Evolutionary conservation across 257 asterid genomes (phyloP).

Genomic region (Scutellaria minor): DNA sequence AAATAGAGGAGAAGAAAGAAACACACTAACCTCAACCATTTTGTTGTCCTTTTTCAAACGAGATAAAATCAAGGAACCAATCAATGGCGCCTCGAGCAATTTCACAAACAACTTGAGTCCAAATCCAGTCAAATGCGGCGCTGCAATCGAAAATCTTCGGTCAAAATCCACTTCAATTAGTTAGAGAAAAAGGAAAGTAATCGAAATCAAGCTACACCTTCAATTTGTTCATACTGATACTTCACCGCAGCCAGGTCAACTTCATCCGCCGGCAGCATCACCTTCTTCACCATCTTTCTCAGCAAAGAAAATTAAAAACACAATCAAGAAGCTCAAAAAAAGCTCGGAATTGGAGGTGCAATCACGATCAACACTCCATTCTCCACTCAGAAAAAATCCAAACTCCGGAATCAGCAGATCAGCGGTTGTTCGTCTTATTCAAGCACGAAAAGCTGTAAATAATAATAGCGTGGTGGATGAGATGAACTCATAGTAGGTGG

Average conservation of each 20-base stretch:
- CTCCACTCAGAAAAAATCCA: background rate
- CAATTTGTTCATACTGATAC: slow-evolving; percentile 60
- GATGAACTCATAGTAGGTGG: slow-evolving; percentile 15
- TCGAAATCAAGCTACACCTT: slow-evolving; percentile 49
- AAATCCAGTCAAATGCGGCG: slow-evolving; percentile 93
- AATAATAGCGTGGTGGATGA: slow-evolving; percentile 21
- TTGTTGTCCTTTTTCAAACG: slow-evolving; percentile 66
- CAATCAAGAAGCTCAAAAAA: background rate
- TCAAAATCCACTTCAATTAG: background rate
- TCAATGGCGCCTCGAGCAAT: slow-evolving; percentile 62
- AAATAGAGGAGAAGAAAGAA: background rate
- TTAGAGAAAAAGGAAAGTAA: background rate
- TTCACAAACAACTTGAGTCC: slow-evolving; percentile 63
- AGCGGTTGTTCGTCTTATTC: background rate
- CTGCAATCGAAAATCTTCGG: slow-evolving; percentile 49
- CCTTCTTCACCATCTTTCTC: slow-evolving; percentile 75
- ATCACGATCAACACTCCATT: slow-evolving; percentile 28
- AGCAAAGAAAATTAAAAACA: slow-evolving; percentile 1
- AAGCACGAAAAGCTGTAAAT: background rate
- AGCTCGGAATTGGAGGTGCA: background rate
- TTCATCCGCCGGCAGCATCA: slow-evolving; percentile 77
- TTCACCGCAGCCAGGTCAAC: slow-evolving; percentile 73
- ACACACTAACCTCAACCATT: slow-evolving; percentile 62
- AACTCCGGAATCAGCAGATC: background rate
- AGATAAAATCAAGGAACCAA: slow-evolving; percentile 64